phyloP scores from a whole-genome alignment of 805 yeast species.

The Nakazawaea ernobii region DNA sequence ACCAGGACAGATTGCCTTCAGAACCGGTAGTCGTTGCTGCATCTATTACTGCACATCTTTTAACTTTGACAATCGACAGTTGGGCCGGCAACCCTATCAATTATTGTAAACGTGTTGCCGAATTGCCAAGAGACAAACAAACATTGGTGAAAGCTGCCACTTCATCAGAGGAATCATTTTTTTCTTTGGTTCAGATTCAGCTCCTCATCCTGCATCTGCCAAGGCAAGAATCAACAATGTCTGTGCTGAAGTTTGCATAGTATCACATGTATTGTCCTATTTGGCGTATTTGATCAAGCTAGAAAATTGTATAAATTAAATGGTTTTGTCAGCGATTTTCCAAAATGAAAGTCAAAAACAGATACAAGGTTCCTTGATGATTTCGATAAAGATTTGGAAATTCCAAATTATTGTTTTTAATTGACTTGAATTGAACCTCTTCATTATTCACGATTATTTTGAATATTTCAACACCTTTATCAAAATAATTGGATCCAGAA shows the following conservation, averaged over 20 bases:
- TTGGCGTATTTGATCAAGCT: slow-evolving; percentile 75
- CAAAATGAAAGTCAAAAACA: no score
- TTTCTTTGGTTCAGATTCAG: slow-evolving; percentile 96
- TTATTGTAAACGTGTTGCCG: slow-evolving; percentile 97
- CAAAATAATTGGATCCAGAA: slow-evolving; percentile 73
- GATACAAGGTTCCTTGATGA: no score
- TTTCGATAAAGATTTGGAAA: no score
- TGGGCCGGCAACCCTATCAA: slow-evolving; percentile 97
- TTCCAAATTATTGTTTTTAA: slow-evolving; percentile 29
- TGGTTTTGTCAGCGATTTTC: slow-evolving; percentile 67
- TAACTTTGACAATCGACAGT: slow-evolving; percentile 79
- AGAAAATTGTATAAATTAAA: slow-evolving; percentile 61
- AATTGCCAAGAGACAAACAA: slow-evolving; percentile 75
- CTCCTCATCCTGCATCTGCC: slow-evolving; percentile 85
- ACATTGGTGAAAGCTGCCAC: slow-evolving; percentile 85
- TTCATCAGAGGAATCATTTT: slow-evolving; percentile 88
- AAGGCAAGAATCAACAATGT: slow-evolving; percentile 78
- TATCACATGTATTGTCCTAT: slow-evolving; percentile 73
- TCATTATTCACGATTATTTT: slow-evolving; percentile 42
- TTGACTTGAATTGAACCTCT: slow-evolving; percentile 31
- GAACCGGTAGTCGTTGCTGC: slow-evolving; percentile 67
- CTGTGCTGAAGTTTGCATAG: slow-evolving; percentile 98
- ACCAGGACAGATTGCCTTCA: slow-evolving; percentile 31
- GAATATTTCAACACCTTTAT: slow-evolving; percentile 71
- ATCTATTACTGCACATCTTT: slow-evolving; percentile 93